These are phyloP conservation scores for Xylariaceae sp. DNA, from an alignment of 2,329 filamentous ascomycete genomes.

Conservation along the genomic window DNA sequence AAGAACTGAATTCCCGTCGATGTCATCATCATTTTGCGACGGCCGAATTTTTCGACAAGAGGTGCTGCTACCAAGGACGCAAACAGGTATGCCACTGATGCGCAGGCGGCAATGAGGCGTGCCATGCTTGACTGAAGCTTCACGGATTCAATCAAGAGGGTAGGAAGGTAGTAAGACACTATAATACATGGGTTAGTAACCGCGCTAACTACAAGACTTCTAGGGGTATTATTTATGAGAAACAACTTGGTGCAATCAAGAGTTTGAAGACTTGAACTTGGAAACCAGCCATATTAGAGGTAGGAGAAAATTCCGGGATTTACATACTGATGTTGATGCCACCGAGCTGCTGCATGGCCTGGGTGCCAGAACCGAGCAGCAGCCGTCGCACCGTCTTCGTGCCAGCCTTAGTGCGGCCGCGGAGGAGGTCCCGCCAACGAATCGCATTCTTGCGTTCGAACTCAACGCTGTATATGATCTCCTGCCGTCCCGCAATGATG, in stretches of 20 bases:
- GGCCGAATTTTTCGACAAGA: conserved; percentile 35
- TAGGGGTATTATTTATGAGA: neutral
- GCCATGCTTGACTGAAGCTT: conserved; percentile 51
- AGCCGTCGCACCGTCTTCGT: conserved; percentile 33
- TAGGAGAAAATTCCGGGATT: neutral
- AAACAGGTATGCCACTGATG: conserved; percentile 31
- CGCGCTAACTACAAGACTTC: neutral
- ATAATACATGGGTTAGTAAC: conserved; percentile 10
- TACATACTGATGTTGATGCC: conserved; percentile 28
- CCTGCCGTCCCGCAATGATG: conserved; percentile 27
- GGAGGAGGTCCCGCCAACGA: conserved; percentile 31
- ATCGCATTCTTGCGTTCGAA: conserved; percentile 32
- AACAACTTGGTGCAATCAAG: too few species aligned
- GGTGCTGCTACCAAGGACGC: conserved; percentile 32
- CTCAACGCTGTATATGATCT: conserved; percentile 33
- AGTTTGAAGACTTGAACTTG: neutral
- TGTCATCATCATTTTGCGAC: conserved; percentile 36
- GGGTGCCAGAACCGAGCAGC: conserved; percentile 29
- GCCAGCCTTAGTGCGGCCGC: conserved; percentile 23
- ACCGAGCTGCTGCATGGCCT: conserved; percentile 38
- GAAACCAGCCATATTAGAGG: too few species aligned
- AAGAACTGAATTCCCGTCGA: conserved; percentile 33
- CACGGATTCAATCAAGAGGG: conserved; percentile 54
- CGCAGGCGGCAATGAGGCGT: conserved; percentile 54
- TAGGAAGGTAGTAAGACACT: conserved; percentile 43